These are phyloP conservation scores for Rhytidhysteron rufulum DNA, from an alignment of 2,329 filamentous ascomycete genomes.

Conservation along the genomic window DNA sequence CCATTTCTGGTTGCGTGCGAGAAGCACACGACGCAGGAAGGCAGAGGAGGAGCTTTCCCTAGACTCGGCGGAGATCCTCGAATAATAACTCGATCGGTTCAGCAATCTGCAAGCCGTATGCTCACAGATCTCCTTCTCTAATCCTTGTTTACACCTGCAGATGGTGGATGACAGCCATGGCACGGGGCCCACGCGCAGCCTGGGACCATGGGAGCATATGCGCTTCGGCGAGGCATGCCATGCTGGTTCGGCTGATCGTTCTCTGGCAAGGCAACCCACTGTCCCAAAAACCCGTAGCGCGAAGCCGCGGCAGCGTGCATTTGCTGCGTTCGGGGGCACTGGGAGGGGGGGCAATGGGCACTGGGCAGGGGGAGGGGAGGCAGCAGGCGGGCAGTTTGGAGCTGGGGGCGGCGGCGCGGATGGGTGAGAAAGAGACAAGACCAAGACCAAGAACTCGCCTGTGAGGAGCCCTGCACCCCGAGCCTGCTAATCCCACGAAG, in stretches of 20 bases:
- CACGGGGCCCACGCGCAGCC: slow-evolving; percentile 33
- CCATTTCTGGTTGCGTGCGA: slow-evolving; percentile 20
- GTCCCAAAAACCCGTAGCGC: neutral
- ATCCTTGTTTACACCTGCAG: slow-evolving; percentile 34
- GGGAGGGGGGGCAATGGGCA: neutral
- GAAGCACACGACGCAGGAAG: slow-evolving; percentile 25
- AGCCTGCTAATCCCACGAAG: neutral
- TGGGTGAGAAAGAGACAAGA: too few relatives aligned
- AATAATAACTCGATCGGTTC: slow-evolving; percentile 38
- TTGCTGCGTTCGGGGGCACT: neutral
- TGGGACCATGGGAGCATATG: slow-evolving; percentile 31
- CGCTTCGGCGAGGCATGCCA: slow-evolving; percentile 32
- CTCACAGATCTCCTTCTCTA: slow-evolving; percentile 27
- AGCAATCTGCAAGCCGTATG: slow-evolving; percentile 15
- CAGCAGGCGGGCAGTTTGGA: too few relatives aligned
- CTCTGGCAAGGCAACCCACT: slow-evolving; percentile 15
- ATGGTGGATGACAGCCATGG: slow-evolving; percentile 35
- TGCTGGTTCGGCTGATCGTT: slow-evolving; percentile 41
- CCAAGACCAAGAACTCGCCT: slow-evolving; percentile 3
- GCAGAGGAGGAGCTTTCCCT: slow-evolving; percentile 21
- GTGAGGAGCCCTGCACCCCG: slow-evolving; percentile 3
- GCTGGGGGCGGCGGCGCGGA: too few relatives aligned
- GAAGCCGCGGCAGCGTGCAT: slow-evolving; percentile 3
- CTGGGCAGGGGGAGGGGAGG: slow-evolving; percentile 1
- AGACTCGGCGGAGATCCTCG: slow-evolving; percentile 32